Percentiles rank a stretch among this genome's conserved stretches.
These are phyloP conservation scores for Vaccinium corymbosum DNA, from an alignment of 148 eudicot genomes.

Conservation along the genomic window DNA sequence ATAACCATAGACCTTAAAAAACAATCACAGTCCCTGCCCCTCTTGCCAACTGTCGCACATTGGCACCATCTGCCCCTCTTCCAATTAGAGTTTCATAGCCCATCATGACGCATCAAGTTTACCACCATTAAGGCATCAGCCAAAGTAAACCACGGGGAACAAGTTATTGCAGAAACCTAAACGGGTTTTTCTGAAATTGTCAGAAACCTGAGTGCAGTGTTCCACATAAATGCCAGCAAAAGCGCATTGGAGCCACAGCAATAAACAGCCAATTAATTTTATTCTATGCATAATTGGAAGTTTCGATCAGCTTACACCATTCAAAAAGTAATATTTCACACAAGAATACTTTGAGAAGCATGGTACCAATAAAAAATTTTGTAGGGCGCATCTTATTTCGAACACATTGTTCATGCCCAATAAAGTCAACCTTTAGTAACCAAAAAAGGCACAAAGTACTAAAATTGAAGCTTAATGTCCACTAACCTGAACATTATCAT, in stretches of 20 bases:
- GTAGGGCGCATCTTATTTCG: neutral
- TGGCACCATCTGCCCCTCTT: neutral
- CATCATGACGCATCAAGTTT: neutral
- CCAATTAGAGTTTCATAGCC: too few relatives aligned
- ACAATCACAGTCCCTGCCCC: neutral
- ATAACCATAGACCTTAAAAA: neutral
- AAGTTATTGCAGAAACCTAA: neutral
- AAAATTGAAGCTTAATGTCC: neutral
- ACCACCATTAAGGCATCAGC: neutral
- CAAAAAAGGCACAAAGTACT: neutral
- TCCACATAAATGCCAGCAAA: neutral
- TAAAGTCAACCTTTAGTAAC: neutral
- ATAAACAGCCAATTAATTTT: neutral
- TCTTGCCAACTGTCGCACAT: neutral
- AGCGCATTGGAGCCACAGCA: neutral
- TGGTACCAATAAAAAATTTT: neutral
- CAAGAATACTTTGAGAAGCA: neutral
- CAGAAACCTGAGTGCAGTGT: neutral
- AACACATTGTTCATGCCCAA: conserved; percentile 3
- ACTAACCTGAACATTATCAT: conserved; percentile 89
- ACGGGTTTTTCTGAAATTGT: neutral
- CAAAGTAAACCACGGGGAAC: neutral
- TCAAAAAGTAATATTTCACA: neutral
- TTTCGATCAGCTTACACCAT: neutral
- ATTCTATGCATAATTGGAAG: neutral